Conservation (phyloP, 768 basidiomycete species). For the Mycena vulgaris region DNA sequence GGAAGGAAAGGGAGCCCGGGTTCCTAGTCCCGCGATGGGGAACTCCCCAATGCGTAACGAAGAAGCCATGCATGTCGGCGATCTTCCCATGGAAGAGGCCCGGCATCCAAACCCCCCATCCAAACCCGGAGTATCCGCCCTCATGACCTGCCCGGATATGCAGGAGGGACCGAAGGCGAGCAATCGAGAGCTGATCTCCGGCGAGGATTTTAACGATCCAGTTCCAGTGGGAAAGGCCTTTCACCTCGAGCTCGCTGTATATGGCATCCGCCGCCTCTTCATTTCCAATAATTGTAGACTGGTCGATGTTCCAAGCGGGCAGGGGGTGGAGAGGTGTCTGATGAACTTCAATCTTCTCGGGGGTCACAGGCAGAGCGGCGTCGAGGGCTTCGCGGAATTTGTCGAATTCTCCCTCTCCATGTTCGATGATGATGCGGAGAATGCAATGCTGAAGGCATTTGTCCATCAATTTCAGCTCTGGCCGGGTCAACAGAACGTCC, state of each 20-base stretch:
- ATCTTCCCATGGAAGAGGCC: constrained; percentile 60
- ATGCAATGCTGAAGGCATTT: constrained; percentile 44
- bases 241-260: constrained; percentile 42
- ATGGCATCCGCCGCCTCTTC: constrained; percentile 50
- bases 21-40: constrained; percentile 39
- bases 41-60: constrained; percentile 53
- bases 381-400: constrained; percentile 42
- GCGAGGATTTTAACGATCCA: constrained; percentile 43
- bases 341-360: constrained; percentile 47
- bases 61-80: constrained; percentile 46
- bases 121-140: constrained; percentile 39
- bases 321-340: constrained; percentile 48
- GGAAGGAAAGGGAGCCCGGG: constrained; percentile 53
- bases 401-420: constrained; percentile 49
- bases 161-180: constrained; percentile 49
- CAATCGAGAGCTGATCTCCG: constrained; percentile 56
- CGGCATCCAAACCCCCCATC: constrained; percentile 44
- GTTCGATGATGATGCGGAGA: constrained; percentile 47
- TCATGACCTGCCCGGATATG: constrained; percentile 43
- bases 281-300: constrained; percentile 52
- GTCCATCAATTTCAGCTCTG: constrained; percentile 38
- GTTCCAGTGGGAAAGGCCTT: constrained; percentile 36
- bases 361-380: constrained; percentile 14
- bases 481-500: constrained; percentile 45
- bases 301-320: constrained; percentile 54